A percentile compares a stretch with the other conserved stretches of the same genome.
phyloP scores from a whole-genome alignment of 2,329 filamentous ascomycete species.

The Cercospora citrullina region DNA sequence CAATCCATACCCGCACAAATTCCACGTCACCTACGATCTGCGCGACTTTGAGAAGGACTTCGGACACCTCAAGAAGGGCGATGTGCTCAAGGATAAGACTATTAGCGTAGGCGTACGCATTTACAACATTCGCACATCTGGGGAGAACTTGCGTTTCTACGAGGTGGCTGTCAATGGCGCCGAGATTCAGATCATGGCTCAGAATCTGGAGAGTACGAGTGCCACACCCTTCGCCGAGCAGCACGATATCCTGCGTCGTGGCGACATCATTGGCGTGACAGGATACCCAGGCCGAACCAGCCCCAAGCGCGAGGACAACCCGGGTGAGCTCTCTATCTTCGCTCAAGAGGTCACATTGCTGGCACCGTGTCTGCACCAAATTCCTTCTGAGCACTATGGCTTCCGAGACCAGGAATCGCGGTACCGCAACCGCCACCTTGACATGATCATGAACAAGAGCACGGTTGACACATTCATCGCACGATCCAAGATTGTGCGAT shows the following conservation, averaged over 20 bases:
- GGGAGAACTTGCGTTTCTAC: constrained; percentile 88
- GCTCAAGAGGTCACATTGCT: constrained; percentile 82
- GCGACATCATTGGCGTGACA: constrained; percentile 87
- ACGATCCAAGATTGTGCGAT: constrained; percentile 82
- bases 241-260: constrained; percentile 83
- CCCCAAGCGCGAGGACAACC: constrained; percentile 72
- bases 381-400: constrained; percentile 87
- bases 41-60: constrained; percentile 77
- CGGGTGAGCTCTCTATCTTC: constrained; percentile 89
- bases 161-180: constrained; percentile 74
- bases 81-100: constrained; percentile 72
- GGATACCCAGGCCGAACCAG: constrained; percentile 82
- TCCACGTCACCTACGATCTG: constrained; percentile 81
- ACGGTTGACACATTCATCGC: constrained; percentile 82
- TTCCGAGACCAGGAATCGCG: constrained; percentile 95
- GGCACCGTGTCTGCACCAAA: constrained; percentile 85
- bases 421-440: constrained; percentile 89
- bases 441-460: constrained; percentile 93
- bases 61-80: constrained; percentile 81
- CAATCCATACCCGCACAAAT: constrained; percentile 92
- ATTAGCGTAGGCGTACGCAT: constrained; percentile 82
- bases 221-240: constrained; percentile 77
- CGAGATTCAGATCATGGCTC: constrained; percentile 89
- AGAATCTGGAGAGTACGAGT: constrained; percentile 73
- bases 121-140: constrained; percentile 80